Evolutionary conservation across 2,329 filamentous ascomycete genomes (phyloP).

Genomic region (Neophaeococcomyces aloes): DNA sequence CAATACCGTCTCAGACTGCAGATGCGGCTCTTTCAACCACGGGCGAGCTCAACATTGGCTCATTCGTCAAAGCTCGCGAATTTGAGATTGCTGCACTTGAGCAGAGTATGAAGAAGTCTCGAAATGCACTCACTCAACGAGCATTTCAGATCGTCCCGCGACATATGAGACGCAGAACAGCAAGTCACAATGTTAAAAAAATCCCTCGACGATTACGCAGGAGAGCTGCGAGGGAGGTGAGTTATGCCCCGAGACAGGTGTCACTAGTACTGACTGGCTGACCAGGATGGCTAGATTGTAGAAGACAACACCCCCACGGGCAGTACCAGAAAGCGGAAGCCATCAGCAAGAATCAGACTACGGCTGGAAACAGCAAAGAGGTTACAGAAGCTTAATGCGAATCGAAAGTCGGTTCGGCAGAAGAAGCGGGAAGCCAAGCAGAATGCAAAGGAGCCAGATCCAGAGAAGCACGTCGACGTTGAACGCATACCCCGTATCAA

Average conservation of each 20-base stretch:
- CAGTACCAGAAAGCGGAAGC: constrained; percentile 43
- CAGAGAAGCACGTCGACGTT: constrained; percentile 18
- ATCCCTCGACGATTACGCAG: constrained; percentile 67
- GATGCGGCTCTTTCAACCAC: constrained; percentile 40
- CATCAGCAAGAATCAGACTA: constrained; percentile 35
- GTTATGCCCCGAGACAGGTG: constrained; percentile 5
- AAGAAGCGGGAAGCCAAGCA: constrained; percentile 28
- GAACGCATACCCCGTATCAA: constrained; percentile 53
- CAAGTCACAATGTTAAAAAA: constrained; percentile 87
- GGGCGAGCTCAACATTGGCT: constrained; percentile 74
- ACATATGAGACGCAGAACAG: constrained; percentile 72
- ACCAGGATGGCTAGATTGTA: constrained; percentile 49
- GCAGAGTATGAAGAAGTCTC: constrained; percentile 66
- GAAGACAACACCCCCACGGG: constrained; percentile 86
- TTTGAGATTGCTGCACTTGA: constrained; percentile 84
- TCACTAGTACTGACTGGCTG: constrained; percentile 13
- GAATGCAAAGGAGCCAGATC: constrained; percentile 18
- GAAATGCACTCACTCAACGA: constrained; percentile 51
- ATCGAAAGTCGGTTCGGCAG: constrained; percentile 38
- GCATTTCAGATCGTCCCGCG: constrained; percentile 89
- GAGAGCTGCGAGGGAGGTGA: constrained; percentile 54
- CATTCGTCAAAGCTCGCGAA: constrained; percentile 74
- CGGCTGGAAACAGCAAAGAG: constrained; percentile 67
- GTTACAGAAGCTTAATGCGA: constrained; percentile 50
- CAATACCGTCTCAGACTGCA: constrained; percentile 36